Evolutionary conservation across 768 basidiomycete species (phyloP).

Genomic region (Termitomyces sp.): DNA sequence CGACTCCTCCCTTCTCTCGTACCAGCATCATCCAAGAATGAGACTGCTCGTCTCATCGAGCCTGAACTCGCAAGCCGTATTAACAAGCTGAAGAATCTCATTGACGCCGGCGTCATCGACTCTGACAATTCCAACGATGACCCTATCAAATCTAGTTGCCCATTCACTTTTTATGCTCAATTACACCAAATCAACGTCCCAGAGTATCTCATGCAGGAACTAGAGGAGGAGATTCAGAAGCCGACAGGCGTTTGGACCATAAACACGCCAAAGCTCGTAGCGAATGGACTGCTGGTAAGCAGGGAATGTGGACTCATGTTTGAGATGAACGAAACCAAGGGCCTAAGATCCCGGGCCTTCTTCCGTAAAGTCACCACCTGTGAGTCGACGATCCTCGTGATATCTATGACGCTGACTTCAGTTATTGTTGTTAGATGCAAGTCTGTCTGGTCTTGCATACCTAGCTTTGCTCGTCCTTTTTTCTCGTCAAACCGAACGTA

Average conservation of each 20-base stretch:
- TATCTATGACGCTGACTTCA: background rate
- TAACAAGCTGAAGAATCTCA: slow-evolving; percentile 56
- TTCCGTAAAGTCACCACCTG: slow-evolving; percentile 75
- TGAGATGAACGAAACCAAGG: slow-evolving; percentile 62
- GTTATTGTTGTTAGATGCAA: slow-evolving; percentile 61
- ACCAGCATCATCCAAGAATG: slow-evolving; percentile 52
- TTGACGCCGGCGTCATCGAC: slow-evolving; percentile 64
- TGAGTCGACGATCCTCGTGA: slow-evolving; percentile 24
- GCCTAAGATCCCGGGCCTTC: slow-evolving; percentile 69
- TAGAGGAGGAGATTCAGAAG: slow-evolving; percentile 71
- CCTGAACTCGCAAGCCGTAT: slow-evolving; percentile 62
- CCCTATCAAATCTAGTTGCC: slow-evolving; percentile 50
- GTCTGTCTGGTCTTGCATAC: slow-evolving; percentile 64
- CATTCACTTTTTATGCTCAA: slow-evolving; percentile 67
- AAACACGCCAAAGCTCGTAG: slow-evolving; percentile 49
- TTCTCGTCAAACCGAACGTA: slow-evolving; percentile 70
- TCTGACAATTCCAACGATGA: slow-evolving; percentile 46
- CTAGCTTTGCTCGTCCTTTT: slow-evolving; percentile 65
- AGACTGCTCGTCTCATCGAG: slow-evolving; percentile 56
- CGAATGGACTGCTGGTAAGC: slow-evolving; percentile 72
- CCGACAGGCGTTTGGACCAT: slow-evolving; percentile 73
- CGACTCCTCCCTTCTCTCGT: slow-evolving; percentile 66
- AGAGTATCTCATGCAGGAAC: slow-evolving; percentile 56
- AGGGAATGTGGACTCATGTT: slow-evolving; percentile 78
- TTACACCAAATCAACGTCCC: slow-evolving; percentile 55